Conservation (phyloP, 805 yeast genomes). For the Martiniozyma abietophila region DNA sequence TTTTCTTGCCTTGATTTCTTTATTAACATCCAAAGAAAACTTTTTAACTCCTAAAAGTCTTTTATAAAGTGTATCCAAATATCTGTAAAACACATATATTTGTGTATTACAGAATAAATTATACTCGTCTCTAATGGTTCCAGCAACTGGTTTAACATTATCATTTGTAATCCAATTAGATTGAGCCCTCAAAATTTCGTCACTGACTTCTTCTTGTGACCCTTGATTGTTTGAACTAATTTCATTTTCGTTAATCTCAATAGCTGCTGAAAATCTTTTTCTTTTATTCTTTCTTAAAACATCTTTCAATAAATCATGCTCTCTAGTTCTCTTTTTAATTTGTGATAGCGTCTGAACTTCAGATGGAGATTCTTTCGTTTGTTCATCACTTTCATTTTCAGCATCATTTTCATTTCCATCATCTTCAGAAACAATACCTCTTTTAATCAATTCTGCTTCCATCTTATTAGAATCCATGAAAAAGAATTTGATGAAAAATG, state of each 20-base stretch:
- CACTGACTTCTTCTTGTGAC: constrained; percentile 3
- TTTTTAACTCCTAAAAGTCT: constrained; percentile 71
- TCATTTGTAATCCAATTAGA: constrained; percentile 28
- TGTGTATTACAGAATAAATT: constrained; percentile 85
- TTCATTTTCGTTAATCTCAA: constrained; percentile 13
- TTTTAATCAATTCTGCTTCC: constrained; percentile 30
- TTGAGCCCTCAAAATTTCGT: constrained; percentile 22
- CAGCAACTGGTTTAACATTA: constrained; percentile 13
- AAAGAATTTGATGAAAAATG: constrained; percentile 67
- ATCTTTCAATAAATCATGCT: constrained; percentile 53
- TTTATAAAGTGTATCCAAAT: constrained; percentile 69
- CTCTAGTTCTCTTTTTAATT: constrained; percentile 37
- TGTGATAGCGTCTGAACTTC: constrained; percentile 21
- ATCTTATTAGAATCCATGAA: constrained; percentile 42
- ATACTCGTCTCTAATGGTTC: constrained; percentile 42
- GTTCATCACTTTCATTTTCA: constrained; percentile 5
- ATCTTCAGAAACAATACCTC: constrained; percentile 24
- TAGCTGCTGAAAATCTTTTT: constrained; percentile 17
- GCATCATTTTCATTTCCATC: constrained; percentile 8
- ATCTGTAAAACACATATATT: constrained; percentile 82
- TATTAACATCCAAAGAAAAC: constrained; percentile 59
- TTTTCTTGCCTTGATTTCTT: constrained; percentile 56
- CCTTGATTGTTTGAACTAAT: constrained; percentile 15
- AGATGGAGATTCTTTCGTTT: not conserved
- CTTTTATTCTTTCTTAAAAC: constrained; percentile 40